Percentiles rank a stretch among this genome's conserved stretches.
phyloP scores from a whole-genome alignment of 352 stramenopile species.

The Phytophthora capsici region DNA sequence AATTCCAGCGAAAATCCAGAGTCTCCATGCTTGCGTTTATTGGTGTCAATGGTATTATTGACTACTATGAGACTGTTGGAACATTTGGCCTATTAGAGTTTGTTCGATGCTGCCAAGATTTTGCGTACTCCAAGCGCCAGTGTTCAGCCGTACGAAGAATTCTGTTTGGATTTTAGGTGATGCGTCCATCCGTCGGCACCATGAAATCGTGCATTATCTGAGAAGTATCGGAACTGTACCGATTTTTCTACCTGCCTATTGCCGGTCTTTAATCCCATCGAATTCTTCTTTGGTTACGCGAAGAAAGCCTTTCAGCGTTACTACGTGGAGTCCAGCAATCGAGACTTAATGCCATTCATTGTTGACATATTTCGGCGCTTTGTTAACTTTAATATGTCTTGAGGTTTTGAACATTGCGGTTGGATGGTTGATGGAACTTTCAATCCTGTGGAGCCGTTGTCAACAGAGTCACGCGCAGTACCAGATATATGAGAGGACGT shows the following conservation, averaged over 20 bases:
- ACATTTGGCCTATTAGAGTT: conserved; percentile 41
- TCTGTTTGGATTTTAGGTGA: conserved; percentile 47
- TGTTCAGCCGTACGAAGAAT: no score
- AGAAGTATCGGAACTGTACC: conserved; percentile 28
- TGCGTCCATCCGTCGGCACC: conserved; percentile 29
- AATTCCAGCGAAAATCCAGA: conserved; percentile 35
- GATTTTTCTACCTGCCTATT: no score
- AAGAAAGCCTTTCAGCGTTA: no score
- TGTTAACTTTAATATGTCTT: no score
- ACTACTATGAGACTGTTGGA: conserved; percentile 34
- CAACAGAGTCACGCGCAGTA: neutral
- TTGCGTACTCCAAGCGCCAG: conserved; percentile 30
- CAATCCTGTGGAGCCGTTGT: conserved; percentile 10
- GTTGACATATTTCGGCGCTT: no score
- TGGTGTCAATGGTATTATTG: conserved; percentile 29
- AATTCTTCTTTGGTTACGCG: no score
- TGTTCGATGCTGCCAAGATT: conserved; percentile 24
- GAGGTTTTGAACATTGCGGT: no score
- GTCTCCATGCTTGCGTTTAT: conserved; percentile 36
- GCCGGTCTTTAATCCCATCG: no score
- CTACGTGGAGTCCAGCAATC: no score
- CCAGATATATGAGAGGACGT: neutral
- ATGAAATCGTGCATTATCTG: conserved; percentile 43
- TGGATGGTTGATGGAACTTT: conserved; percentile 16
- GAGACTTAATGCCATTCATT: no score